Base-by-base conservation (phyloP, 495 filamentous ascomycete genomes). In the Staphylotrichum longicolle region DNA sequence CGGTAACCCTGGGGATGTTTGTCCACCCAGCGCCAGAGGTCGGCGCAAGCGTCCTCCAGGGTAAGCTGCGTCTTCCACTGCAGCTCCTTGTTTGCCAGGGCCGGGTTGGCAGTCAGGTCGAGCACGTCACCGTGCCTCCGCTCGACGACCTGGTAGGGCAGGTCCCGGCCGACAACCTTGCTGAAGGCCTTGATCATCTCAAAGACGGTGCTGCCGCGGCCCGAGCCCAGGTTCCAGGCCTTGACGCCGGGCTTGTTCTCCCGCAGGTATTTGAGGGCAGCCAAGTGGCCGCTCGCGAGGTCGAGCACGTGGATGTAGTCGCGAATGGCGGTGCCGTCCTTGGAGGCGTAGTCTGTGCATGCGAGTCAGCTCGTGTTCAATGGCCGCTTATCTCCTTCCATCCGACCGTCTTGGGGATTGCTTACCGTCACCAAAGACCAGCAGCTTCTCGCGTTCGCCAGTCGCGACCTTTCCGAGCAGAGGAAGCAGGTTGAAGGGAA, bases 181-280 rank as follows among this genome's bases (percentile, higher is more conserved):
- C 86, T 90, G 80, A 98, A 98, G 61, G 95, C 91, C 58, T 90
- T 89, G 83, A 98, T 88, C 84, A 98, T 98, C 70, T 98, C 91
- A 74, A 91, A 93, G 40, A 98, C 94, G 10, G 95, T 98, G 75
- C 88, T 92, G 62, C 94, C 94, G 69, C 86, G 88, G 42, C 94
- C 94, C n/a, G 92, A 96, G 30, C 94, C 94, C 59, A 98, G 73
- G 79, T 98, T 98, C 95, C 95, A 98, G 60, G 93, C 93, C 60
- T 89, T 86, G 53, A 96, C 91, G 61, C 94, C 94, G 46, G 95
- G 95, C 72, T 95, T 89, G 71, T 93, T 82, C 57, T 88, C 82
- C 65, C 89, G 88, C 45, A 98, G 90, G 76, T 96, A 90, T 79
- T 95, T 90, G 64, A 98, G 87, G 32, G 94, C 94, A 48, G 90